Evolutionary conservation across 169 alveolate species (phyloP).

Genomic region (Plasmodium vinckei): DNA sequence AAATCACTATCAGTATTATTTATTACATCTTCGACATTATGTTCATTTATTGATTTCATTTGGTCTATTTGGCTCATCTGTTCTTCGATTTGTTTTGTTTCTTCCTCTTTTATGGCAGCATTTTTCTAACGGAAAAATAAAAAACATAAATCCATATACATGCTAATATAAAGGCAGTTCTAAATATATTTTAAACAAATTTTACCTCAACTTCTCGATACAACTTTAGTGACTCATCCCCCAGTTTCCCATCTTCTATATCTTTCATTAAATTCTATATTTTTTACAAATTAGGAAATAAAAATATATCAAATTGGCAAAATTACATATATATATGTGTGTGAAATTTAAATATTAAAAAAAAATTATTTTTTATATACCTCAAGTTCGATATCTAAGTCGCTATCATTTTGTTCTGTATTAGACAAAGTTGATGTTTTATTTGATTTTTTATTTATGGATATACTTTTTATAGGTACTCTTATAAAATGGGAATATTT

Average conservation of each 20-base stretch:
- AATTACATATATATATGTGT: background rate
- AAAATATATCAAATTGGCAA: background rate
- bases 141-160: background rate
- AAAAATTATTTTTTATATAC: conserved; percentile 11
- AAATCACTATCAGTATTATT: conserved; percentile 46
- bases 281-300: background rate
- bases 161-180: background rate
- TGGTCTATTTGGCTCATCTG: conserved; percentile 19
- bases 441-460: conserved; percentile 10
- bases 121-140: background rate
- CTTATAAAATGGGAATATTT: background rate
- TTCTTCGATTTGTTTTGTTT: conserved; percentile 20
- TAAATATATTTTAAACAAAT: background rate
- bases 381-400: conserved; percentile 38
- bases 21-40: conserved; percentile 54
- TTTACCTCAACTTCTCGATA: conserved; percentile 46
- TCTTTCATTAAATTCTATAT: conserved; percentile 47
- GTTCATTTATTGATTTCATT: conserved; percentile 24
- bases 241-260: conserved; percentile 53
- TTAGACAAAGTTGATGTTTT: conserved; percentile 13
- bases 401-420: conserved; percentile 11
- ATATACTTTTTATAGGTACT: background rate
- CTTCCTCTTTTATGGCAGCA: background rate
- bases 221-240: conserved; percentile 47
- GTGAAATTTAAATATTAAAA: background rate